Evolutionary conservation across 345 rosid genomes (phyloP), one percentile per base, ranked within the genome.

Genomic region (Salix purpurea): DNA sequence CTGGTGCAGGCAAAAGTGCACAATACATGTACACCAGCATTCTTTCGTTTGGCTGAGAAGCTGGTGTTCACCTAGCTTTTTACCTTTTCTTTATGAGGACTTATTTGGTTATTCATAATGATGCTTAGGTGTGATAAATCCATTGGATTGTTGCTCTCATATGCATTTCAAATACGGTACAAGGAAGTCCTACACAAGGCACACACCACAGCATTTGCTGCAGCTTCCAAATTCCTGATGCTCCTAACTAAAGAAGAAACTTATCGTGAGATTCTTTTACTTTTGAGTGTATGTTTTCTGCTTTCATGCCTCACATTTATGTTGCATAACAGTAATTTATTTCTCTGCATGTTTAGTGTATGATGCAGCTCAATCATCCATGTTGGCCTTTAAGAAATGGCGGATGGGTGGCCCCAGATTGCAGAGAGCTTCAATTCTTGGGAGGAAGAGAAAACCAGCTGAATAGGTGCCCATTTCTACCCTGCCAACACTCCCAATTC

Each of bases 351-450:
- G 15, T 3, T n/a, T 46, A 93, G 97, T 96, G 85, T 88, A 90
- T 5, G 96, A 88, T 77, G 92, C 94, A 67, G 99, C 97, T 78
- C 93, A 86, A 74, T 80, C 85, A 30, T 93, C 98, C 28, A 88
- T 90, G 92, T 74, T 77, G 32, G 88, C 90, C 26, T 91, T 91
- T 73, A 95, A 84, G 87, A 92, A 91, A 79, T 93, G 94, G 94
- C 87, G 94, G 50, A 84, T 84, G 61, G 94, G 97, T 28, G 98
- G 98, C n/a, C 90, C 91, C 54, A 89, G 98, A 82, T 84, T 92
- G 72, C 91, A 90, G 74, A 88, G 89, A 84, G 93, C 96, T 77
- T 90, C 97, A n/a, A 82, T 91, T 83, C 97, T 93, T 6, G 94
- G 97, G 50, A 90, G 93, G 84, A 93, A 91, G 85, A 87, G 87